Base-by-base conservation (phyloP, 73 alveolate genomes). In the Uronychia binucleata region DNA sequence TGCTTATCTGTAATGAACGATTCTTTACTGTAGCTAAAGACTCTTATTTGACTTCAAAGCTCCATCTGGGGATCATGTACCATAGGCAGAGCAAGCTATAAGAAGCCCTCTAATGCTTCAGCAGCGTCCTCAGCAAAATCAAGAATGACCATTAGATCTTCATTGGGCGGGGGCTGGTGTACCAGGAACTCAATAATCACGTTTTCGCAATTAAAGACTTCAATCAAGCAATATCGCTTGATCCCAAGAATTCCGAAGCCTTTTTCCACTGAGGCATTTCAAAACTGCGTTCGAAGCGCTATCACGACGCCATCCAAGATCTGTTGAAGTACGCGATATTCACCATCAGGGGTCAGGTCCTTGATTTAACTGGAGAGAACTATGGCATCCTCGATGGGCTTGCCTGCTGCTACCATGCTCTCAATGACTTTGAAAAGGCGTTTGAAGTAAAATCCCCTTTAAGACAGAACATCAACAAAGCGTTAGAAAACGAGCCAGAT, bases 101-200 rank as follows among this genome's bases (percentile, higher is more conserved):
- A 27, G 89, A 93, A 75, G 98, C 97, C 8, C 90, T 94, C 74
- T 79, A 90, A 35, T 58, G 90, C 35, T 86, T 94, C 28, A 93
- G 96, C 29, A 85, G 81, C 74, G 98, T 94, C 25, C 77, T 93
- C 34, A 67, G 80, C 31, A 93, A 81, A 28, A 88, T 81, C 67
- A 93, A 93, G 31, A 87, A 90, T 46, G 95, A 94, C 76, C 59
- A 93, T 28, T 78, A 84, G 1, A 96, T 93, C 28, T 94, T 60
- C 59, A 94, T 90, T 19, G 78, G 92, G 28, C 76, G 98, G 82
- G 98, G 98, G 8, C 67, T 92, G 31, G 91, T 93, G 5, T 94
- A 92, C 59, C 75, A 89, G 82, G 97, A 94, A 57, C 93, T 94
- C 97, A 92, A 94, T 67, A 94, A 93, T 82, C 95, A 92, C 82